A percentile compares a stretch with the other conserved stretches of the same genome.
These are phyloP conservation scores for Nicotiana sylvestris DNA, from an alignment of 257 asterid genomes.

Conservation along the genomic window DNA sequence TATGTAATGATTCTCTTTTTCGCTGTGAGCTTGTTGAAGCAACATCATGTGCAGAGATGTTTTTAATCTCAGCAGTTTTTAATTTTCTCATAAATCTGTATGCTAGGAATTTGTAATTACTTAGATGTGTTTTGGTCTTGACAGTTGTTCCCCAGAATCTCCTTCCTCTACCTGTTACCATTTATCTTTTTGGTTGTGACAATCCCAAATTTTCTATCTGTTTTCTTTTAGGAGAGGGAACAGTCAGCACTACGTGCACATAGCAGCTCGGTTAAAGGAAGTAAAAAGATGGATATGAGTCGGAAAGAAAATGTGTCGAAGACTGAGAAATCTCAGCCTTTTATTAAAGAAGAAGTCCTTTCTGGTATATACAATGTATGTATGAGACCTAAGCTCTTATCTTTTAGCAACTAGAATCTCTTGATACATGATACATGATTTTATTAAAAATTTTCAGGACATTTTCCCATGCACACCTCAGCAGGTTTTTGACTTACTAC, in stretches of 20 bases:
- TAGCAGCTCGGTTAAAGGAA: constrained; percentile 51
- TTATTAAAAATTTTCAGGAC: constrained; percentile 46
- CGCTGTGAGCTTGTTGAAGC: background rate
- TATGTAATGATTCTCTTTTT: background rate
- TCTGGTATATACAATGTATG: constrained; percentile 60
- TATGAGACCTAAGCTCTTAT: constrained; percentile 4
- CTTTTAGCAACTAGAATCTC: background rate
- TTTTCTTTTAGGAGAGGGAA: constrained; percentile 54
- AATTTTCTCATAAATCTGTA: background rate
- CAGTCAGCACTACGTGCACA: constrained; percentile 79
- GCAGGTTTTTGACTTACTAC: constrained; percentile 63
- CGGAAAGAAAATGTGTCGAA: constrained; percentile 40
- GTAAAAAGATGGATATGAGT: constrained; percentile 34
- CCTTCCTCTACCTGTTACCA: background rate
- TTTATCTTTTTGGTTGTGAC: background rate
- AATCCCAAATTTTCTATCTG: constrained; percentile 4
- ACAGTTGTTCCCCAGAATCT: background rate
- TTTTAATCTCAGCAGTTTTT: background rate
- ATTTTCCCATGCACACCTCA: constrained; percentile 84
- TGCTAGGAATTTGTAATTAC: background rate
- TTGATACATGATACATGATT: background rate
- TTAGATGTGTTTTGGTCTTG: background rate
- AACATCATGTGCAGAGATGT: constrained; percentile 6
- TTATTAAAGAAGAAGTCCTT: constrained; percentile 84
- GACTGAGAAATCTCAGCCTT: constrained; percentile 55